Evolutionary conservation across 2,329 filamentous ascomycete species (phyloP), one percentile per base, ranked within the genome.

Genomic region (Fusarium avenaceum): DNA sequence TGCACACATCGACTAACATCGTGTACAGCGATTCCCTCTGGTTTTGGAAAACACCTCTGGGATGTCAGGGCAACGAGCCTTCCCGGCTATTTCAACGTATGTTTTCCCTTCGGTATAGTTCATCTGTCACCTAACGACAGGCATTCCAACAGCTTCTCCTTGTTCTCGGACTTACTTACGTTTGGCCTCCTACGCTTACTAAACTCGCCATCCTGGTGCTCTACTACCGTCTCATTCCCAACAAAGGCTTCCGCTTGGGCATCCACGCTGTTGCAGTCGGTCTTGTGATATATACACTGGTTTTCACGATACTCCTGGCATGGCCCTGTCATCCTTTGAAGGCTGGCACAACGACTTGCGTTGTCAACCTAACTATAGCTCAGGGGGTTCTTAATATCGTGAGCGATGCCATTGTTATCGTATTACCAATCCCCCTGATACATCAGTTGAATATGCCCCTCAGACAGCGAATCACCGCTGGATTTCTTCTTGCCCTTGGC

Each of bases 271-370:
- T 45, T 11, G 57, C 52, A 7, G 38, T 20, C 10, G 22, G 45
- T 3, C 45, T 57, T 2, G 10, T 61, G 1, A 20, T 57, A n/a
- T 61, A 61, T 13, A 61, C 57, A 1, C 32, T 61, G 0, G 46
- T 61, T 22, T 57, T 61, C 13, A 51, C 52, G 6, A 46, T 57
- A 20, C 6, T 61, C 2, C 2, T 57, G 7, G 52, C 39, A 10
- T 47, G 40, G 26, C 57, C 57, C 10, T 61, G 57, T 14, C 20
- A 61, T n/a, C 52, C 57, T 24, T 52, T 44, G 7, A 61, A 57
- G 4, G 9, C 45, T 3, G 57, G 57, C 26, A 61, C 45, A 11
- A 13, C 5, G 17, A 32, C 7, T 5, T 57, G 53, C 20, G 32
- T 61, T 20, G 40, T 51, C 24, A 61, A 57, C 7, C 45, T 61